Conservation (phyloP, 2,329 filamentous ascomycete species). For the Leptodontidium sp. region DNA sequence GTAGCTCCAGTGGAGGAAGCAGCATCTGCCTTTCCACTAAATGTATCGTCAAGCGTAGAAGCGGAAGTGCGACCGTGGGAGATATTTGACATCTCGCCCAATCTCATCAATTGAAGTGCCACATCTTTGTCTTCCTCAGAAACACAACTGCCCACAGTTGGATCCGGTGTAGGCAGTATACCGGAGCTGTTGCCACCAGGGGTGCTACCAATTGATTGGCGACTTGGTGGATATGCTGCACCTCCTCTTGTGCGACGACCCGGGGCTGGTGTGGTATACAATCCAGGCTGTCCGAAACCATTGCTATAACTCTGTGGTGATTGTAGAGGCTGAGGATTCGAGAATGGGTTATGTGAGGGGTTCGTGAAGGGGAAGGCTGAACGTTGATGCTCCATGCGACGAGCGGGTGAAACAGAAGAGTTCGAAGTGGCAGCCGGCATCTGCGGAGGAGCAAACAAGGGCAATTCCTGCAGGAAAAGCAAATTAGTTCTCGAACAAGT, state of each 20-base stretch:
- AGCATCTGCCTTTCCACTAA: constrained; percentile 87
- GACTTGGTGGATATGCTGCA: constrained; percentile 59
- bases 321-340: constrained; percentile 78
- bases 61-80: constrained; percentile 93
- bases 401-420: constrained; percentile 92
- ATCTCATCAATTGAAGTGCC: constrained; percentile 93
- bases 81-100: constrained; percentile 92
- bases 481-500: constrained; percentile 5
- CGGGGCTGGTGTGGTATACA: constrained; percentile 72
- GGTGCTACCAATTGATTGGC: constrained; percentile 51
- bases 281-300: constrained; percentile 60
- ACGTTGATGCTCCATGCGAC: constrained; percentile 77
- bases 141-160: constrained; percentile 96
- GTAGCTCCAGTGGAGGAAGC: constrained; percentile 87
- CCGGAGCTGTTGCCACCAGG: constrained; percentile 58
- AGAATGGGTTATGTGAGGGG: constrained; percentile 80
- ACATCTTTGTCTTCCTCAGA: constrained; percentile 95
- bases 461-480: constrained; percentile 75
- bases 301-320: constrained; percentile 81
- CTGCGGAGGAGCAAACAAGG: constrained; percentile 91
- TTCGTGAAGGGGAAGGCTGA: constrained; percentile 78
- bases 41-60: constrained; percentile 91
- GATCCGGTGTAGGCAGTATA: constrained; percentile 90
- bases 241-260: constrained; percentile 72
- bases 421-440: constrained; percentile 96